Evolutionary conservation across 768 basidiomycete species (phyloP).

Genomic region (Sporobolomyces phaffii): DNA sequence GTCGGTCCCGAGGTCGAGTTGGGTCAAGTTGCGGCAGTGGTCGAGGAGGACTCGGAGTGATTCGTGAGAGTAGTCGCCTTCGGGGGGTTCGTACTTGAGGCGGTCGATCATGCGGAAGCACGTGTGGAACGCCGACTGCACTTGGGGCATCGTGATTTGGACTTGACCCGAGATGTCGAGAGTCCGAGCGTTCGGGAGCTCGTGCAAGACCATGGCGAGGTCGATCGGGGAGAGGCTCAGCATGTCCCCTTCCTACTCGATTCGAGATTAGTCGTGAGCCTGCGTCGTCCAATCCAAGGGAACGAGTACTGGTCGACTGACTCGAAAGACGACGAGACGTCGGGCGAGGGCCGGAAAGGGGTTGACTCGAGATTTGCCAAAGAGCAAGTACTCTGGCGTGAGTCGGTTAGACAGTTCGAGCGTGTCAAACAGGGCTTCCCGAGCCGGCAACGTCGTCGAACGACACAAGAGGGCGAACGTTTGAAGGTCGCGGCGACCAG

Average conservation of each 20-base stretch:
- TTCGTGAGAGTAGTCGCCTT: neutral
- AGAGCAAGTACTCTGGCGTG: neutral
- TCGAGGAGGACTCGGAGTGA: neutral
- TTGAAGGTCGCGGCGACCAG: neutral
- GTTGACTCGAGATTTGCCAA: neutral
- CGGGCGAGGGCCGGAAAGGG: slow-evolving; percentile 5
- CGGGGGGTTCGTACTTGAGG: neutral
- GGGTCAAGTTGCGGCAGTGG: neutral
- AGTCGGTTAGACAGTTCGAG: neutral
- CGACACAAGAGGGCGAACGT: slow-evolving; percentile 2
- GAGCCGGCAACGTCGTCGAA: neutral
- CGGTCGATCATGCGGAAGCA: neutral
- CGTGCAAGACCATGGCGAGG: neutral
- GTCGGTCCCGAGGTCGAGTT: neutral
- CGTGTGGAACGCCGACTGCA: neutral
- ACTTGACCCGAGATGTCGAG: neutral
- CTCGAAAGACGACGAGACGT: neutral
- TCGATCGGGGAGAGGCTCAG: neutral
- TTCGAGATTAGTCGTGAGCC: no score
- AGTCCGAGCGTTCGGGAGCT: neutral
- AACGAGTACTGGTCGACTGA: neutral
- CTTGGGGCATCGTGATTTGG: neutral
- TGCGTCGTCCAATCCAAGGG: neutral
- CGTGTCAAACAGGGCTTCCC: neutral
- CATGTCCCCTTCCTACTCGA: neutral